Percentiles rank a stretch among this genome's conserved stretches.
Conservation (phyloP, 2,329 filamentous ascomycete species). For the Botryotinia globosa region DNA sequence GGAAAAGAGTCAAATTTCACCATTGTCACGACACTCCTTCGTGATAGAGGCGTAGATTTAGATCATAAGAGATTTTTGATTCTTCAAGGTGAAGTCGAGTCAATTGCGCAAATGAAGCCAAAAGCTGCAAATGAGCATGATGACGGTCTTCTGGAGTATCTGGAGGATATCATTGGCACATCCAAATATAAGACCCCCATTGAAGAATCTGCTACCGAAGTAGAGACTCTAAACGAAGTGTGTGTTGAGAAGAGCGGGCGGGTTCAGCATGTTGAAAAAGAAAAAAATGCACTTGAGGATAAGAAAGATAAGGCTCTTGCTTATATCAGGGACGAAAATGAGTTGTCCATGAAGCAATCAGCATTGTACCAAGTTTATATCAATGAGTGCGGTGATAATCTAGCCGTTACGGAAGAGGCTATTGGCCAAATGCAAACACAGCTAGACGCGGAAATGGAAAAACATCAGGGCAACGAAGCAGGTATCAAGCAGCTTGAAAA, state of each 20-base stretch:
- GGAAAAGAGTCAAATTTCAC: constrained; percentile 88
- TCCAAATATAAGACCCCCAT: constrained; percentile 98
- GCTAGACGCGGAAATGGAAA: constrained; percentile 82
- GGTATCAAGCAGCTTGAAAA: constrained; percentile 88
- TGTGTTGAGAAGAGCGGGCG: constrained; percentile 93
- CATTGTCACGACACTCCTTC: constrained; percentile 80
- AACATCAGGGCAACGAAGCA: constrained; percentile 85
- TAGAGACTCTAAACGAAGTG: constrained; percentile 89
- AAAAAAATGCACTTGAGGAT: constrained; percentile 87
- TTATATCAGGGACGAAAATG: constrained; percentile 89
- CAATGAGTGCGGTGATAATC: constrained; percentile 82
- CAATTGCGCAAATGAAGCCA: constrained; percentile 98
- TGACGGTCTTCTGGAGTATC: constrained; percentile 90
- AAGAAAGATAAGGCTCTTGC: constrained; percentile 94
- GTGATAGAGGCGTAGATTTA: constrained; percentile 85
- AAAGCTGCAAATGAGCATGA: constrained; percentile 95
- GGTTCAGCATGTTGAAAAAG: constrained; percentile 97
- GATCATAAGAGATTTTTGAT: constrained; percentile 99
- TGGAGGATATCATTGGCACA: constrained; percentile 98
- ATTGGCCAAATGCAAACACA: constrained; percentile 87
- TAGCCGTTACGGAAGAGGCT: constrained; percentile 83
- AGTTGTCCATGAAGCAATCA: constrained; percentile 83
- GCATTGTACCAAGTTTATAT: constrained; percentile 91
- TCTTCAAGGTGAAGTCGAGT: constrained; percentile 95
- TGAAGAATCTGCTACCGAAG: constrained; percentile 85